phyloP scores from a whole-genome alignment of 805 yeast species.

The Yarrowia yakushimensis region DNA sequence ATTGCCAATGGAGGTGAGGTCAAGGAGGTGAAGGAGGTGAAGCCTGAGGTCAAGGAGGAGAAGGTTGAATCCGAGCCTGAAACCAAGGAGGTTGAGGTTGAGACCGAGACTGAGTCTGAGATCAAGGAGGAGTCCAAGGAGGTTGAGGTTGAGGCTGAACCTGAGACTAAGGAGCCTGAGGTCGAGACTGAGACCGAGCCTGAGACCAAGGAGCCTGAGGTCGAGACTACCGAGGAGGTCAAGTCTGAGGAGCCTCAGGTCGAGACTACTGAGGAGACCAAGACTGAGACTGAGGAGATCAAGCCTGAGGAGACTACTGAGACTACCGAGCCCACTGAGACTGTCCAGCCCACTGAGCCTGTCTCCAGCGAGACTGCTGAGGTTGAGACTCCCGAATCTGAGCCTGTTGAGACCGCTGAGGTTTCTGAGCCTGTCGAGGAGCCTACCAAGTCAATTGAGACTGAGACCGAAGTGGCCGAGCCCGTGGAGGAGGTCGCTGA shows the following conservation, averaged over 20 bases:
- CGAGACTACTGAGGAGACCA: background rate
- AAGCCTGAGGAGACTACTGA: background rate
- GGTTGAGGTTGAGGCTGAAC: background rate
- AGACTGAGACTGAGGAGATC: background rate
- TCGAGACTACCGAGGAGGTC: background rate
- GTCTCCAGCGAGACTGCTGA: background rate
- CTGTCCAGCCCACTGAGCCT: background rate
- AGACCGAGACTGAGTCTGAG: background rate
- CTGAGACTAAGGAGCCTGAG: background rate
- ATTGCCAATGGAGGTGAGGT: background rate
- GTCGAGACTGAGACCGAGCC: background rate
- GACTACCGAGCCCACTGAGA: background rate
- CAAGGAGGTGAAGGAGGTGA: background rate
- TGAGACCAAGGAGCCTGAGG: background rate
- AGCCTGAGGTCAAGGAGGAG: background rate
- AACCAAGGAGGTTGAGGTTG: background rate
- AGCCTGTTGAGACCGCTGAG: background rate
- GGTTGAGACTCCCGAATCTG: background rate
- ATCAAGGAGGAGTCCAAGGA: background rate
- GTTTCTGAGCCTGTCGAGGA: background rate
- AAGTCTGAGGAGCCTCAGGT: background rate
- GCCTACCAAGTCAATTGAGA: background rate
- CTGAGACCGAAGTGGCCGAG: background rate
- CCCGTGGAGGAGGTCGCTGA: background rate
- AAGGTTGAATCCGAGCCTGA: background rate